Conservation (phyloP, 441 rosid genomes). For the Mallotus japonicus region DNA sequence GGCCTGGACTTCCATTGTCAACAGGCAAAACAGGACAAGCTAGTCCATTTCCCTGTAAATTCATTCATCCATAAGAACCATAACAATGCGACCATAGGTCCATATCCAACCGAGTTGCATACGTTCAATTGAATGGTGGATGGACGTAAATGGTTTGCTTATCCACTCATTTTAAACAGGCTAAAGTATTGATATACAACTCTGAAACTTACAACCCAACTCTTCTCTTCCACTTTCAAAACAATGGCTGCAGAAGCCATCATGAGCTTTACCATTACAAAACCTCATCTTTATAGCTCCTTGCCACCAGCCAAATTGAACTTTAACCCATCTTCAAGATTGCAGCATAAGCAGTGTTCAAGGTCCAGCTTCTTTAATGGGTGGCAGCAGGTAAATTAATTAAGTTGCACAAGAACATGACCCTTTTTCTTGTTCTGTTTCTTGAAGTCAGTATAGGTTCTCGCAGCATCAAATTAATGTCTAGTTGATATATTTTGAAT, state of each 20-base stretch:
- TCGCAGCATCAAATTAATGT: neutral
- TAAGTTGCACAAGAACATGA: neutral
- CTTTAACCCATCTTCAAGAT: conserved; percentile 26
- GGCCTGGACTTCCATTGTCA: too few relatives aligned
- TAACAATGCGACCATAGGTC: neutral
- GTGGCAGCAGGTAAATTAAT: conserved; percentile 32
- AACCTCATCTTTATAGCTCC: conserved; percentile 30
- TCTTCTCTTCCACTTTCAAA: conserved; percentile 1
- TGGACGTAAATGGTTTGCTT: conserved; percentile 45
- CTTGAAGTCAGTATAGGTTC: neutral
- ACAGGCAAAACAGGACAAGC: too few relatives aligned
- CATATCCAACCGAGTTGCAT: neutral
- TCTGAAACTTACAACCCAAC: neutral
- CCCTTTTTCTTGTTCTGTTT: too few relatives aligned
- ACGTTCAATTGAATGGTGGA: conserved; percentile 15
- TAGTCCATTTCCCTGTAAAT: too few relatives aligned
- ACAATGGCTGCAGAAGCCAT: conserved; percentile 49
- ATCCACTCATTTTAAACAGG: conserved; percentile 33
- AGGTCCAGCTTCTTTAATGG: conserved; percentile 29
- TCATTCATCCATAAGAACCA: too few relatives aligned
- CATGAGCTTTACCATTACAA: conserved; percentile 41
- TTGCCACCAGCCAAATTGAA: conserved; percentile 30
- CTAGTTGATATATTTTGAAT: neutral
- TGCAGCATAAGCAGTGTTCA: conserved; percentile 46
- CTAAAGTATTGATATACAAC: neutral